Conservation (phyloP, 345 rosid genomes). For the Salix caprea region DNA sequence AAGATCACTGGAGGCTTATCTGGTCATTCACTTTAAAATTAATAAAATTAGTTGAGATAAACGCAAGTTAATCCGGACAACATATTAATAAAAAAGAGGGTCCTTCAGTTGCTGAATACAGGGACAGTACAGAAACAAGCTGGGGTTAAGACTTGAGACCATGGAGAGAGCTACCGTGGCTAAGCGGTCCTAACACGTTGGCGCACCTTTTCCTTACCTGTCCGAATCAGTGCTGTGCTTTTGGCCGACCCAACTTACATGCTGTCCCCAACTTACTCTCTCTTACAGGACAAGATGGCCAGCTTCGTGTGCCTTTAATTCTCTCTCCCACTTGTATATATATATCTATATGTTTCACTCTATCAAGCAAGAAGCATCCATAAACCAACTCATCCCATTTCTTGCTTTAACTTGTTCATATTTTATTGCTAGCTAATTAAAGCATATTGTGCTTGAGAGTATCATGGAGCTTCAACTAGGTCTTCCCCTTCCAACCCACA, state of each 20-base stretch:
- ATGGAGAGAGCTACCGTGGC: background rate
- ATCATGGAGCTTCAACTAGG: conserved; percentile 51
- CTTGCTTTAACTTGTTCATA: background rate
- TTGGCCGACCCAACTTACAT: conserved; percentile 60
- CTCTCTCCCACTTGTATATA: conserved; percentile 1
- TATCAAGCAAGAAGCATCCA: conserved; percentile 8
- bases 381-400: background rate
- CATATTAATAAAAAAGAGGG: background rate
- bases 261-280: conserved; percentile 39
- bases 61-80: too few relatives aligned
- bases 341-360: background rate
- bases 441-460: background rate
- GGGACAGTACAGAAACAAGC: conserved; percentile 4
- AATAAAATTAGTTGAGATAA: too few relatives aligned
- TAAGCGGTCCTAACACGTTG: conserved; percentile 29
- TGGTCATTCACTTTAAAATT: too few relatives aligned
- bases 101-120: background rate
- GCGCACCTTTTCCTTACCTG: conserved; percentile 29
- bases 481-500: conserved; percentile 36
- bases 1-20: too few relatives aligned
- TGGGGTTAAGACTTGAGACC: background rate
- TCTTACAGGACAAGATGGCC: conserved; percentile 22
- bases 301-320: conserved; percentile 9
- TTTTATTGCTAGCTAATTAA: background rate
- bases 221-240: conserved; percentile 54